Evolutionary conservation across 208 protist species (phyloP).

Genomic region (Crithidia expoeki): DNA sequence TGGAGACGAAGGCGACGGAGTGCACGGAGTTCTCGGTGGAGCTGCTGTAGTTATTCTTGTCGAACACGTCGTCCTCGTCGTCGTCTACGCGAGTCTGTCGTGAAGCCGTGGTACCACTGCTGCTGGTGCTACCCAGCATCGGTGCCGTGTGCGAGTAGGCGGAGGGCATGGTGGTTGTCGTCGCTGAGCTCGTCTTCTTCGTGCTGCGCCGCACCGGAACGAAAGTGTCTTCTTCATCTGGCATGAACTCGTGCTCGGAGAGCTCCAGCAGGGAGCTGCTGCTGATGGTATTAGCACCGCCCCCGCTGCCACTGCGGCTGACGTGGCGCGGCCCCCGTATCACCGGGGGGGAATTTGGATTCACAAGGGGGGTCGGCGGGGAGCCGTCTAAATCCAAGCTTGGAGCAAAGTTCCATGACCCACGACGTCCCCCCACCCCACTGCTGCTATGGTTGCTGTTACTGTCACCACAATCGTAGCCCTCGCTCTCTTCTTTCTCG

Average conservation of each 20-base stretch:
- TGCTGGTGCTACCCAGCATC: background rate
- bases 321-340: conserved; percentile 2
- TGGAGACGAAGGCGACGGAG: conserved; percentile 11
- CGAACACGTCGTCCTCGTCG: background rate
- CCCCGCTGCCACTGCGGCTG: conserved; percentile 5
- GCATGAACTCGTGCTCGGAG: background rate
- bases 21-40: conserved; percentile 9
- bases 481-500: background rate
- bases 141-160: conserved; percentile 6
- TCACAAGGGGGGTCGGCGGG: conserved; percentile 1
- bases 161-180: background rate
- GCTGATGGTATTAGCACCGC: background rate
- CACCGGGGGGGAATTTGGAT: background rate
- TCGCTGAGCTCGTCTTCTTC: background rate
- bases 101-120: no score
- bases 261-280: conserved; percentile 13
- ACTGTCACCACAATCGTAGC: background rate
- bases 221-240: background rate
- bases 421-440: background rate
- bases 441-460: background rate
- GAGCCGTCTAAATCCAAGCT: conserved; percentile 5
- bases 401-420: conserved; percentile 11
- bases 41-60: background rate
- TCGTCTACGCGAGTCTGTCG: background rate
- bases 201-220: background rate